Evolutionary conservation across 345 rosid genomes (phyloP).

Genomic region (Erysimum cheiranthoides): DNA sequence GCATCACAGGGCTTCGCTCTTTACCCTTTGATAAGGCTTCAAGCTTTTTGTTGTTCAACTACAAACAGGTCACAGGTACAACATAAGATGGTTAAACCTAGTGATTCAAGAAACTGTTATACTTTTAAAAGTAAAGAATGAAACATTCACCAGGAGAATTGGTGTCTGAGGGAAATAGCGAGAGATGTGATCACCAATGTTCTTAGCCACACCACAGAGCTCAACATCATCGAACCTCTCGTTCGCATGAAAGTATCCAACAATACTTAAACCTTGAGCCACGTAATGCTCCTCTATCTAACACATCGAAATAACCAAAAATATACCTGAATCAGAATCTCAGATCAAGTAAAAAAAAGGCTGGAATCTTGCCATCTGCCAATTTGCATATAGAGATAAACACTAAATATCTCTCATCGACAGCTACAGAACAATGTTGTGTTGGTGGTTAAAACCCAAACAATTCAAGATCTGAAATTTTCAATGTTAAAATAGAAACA

Average conservation of each 20-base stretch:
- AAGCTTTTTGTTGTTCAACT: conserved; percentile 88
- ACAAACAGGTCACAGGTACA: conserved; percentile 20
- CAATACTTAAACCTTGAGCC: conserved; percentile 74
- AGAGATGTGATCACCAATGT: conserved; percentile 88
- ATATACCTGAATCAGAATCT: conserved; percentile 1
- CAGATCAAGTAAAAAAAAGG: conserved; percentile 11
- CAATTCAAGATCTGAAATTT: conserved; percentile 30
- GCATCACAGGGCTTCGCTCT: conserved; percentile 73
- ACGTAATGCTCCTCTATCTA: conserved; percentile 85
- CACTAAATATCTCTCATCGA: conserved; percentile 16
- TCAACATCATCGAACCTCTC: conserved; percentile 84
- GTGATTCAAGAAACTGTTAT: neutral
- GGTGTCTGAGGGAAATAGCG: conserved; percentile 84
- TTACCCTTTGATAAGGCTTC: conserved; percentile 70
- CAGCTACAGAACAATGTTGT: neutral
- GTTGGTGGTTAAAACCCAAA: neutral
- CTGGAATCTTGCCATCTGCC: neutral
- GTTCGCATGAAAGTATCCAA: conserved; percentile 93
- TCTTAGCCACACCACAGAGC: conserved; percentile 76
- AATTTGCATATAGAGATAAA: neutral
- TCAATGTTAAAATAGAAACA: conserved; percentile 1
- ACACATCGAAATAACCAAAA: conserved; percentile 33
- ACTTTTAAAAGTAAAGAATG: conserved; percentile 1
- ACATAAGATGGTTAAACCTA: conserved; percentile 10
- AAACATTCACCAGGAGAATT: conserved; percentile 67